Evolutionary conservation across 345 rosid genomes (phyloP), one percentile per base, ranked within the genome.

Genomic region (Pistacia vera): DNA sequence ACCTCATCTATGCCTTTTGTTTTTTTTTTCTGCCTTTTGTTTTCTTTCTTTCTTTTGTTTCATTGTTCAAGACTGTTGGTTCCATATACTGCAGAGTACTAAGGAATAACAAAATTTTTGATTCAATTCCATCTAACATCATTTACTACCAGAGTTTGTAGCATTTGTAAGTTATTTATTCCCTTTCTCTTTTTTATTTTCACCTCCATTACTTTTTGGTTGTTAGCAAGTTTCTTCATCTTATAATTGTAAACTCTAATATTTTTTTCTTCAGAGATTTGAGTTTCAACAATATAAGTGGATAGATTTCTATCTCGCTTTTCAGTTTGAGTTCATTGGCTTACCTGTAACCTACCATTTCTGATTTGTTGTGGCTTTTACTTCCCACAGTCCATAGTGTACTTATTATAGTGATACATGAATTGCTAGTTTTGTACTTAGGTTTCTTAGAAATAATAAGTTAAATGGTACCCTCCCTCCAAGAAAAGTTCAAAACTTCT

Each of bases 391-490:
- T 22, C 54, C 11, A 60, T 66, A n/a, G 64, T 69, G 35, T 16
- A 62, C 59, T 33, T 25, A 22, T 22, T 22, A 13, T 73, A 10
- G 9, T 51, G 38, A 74, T 55, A 46, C 8, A 54, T 69, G 18
- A 67, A 18, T 62, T 77, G 20, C 49, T 82, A 57, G 73, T 76
- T 76, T 77, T 55, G 17, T 77, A 12, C 58, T 54, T 82, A 94
- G 98, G 88, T 92, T 90, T 79, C 84, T 87, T 56, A 89, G 92
- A 80, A 83, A 83, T 71, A 89, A 89, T 76, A 71, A 28, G 65
- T 78, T 94, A 54, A 81, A 72, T 73, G 97, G 94, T 70, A 67
- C 85, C 10, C 84, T 94, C 62, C 92, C 98, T 13, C 75, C 66
- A 75, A 67, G 59, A 93, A 86, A 72, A 84, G 78, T 56, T 36